Base-by-base conservation (phyloP, 805 yeast species). In the Candida maltosa region DNA sequence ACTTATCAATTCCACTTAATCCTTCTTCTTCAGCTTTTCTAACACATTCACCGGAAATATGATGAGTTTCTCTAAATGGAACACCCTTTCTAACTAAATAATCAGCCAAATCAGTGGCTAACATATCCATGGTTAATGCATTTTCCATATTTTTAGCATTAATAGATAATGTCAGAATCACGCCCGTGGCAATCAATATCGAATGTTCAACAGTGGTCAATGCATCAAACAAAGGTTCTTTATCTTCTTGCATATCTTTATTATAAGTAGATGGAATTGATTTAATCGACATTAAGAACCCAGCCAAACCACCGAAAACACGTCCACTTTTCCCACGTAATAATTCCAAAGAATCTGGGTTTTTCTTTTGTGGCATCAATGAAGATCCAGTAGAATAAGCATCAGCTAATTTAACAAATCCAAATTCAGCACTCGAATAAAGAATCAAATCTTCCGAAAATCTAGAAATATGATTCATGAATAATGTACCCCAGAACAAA, bases 341-440 rank as follows among this genome's bases (percentile, higher is more conserved):
- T 44, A 93, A 74, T 68, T 93, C 99, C 48, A 93, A 71, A 19
- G 96, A 86, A 61, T 93, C 99, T 3, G 98, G 96, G 67, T 93
- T 93, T 65, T 93, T 93, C 80, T 93, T 93, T 65, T 93, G 98
- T 16, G 99, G 99, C 99, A 93, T 93, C 56, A 93, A 74, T 18
- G 96, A 87, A 5, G 97, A 87, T 10, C 99, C 99, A 6, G 99
- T 93, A 1, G 98, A 93, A 65, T 93, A 93, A 17, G 98, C 97
- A 58, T 93, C 99, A 9, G 96, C 94, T 34, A 89, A 76, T 59
- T 86, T 80, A 44, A 93, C 73, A 58, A 94, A 93, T 4, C 96
- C 96, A 69, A 93, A 93, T 69, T 93, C 99, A 20, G 96, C 97
- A 17, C 96, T 87, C 5, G 97, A 93, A 65, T 93, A 93, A 48